Base-by-base conservation (phyloP, 2,329 filamentous ascomycete species). In the Xylaria digitata region DNA sequence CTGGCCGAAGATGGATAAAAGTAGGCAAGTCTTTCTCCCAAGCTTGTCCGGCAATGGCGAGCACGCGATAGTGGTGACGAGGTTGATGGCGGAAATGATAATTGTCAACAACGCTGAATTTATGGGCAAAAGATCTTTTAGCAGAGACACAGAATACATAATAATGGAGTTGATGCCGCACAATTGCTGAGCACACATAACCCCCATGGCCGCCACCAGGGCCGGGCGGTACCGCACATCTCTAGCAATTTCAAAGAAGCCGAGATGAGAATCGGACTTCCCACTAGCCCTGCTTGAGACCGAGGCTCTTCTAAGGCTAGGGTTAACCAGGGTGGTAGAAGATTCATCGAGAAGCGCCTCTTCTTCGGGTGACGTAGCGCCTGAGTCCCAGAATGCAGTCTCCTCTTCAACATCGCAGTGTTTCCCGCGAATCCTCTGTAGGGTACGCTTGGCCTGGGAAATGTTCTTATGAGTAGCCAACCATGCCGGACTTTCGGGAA, bases 161-260 rank as follows among this genome's bases (percentile, higher is more conserved):
- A 98, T 92, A 76, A 98, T 95, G 65, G 92, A 95, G 85, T 99
- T 98, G 82, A 98, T 95, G 53, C 93, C 95, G 65, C 92, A 95
- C 43, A 97, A 85, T 78, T 99, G 96, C 78, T 98, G 96, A 0
- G 92, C 91, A 65, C 94, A 85, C 94, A 98, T 97, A 72, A 97
- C 90, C 0, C 93, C 94, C 13, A 97, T 86, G 3, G 97, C 92
- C 4, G 94, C 93, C 66, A 96, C 85, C 61, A 96, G 90, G 59
- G 91, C 91, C 0, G 89, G 90, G 2, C 90, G 87, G 74, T 92
- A 92, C 8, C 87, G 81, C 0, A 89, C 85, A 72, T 95, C 87
- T 26, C 82, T 84, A 45, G 93, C 78, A 9, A 94, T 92, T 66
- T 89, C 79, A 42, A 90, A 74, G 72, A 92, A 89, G 1, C 89